Conservation (phyloP, 768 basidiomycete genomes). For the Kwoniella sp. region DNA sequence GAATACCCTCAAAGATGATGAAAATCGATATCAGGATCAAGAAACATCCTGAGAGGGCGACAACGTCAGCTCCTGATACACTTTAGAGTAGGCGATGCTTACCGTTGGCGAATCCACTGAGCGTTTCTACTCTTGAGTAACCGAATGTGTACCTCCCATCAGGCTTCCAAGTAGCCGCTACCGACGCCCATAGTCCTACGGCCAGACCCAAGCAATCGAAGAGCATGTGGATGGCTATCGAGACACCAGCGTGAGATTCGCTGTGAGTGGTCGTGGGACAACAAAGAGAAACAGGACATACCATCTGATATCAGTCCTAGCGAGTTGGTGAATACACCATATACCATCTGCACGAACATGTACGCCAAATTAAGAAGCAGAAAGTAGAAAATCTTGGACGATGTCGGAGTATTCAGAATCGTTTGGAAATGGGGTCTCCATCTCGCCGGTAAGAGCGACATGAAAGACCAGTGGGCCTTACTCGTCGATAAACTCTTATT, state of each 20-base stretch:
- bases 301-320: conserved; percentile 96
- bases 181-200: conserved; percentile 90
- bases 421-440: conserved; percentile 72
- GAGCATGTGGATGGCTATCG: conserved; percentile 99
- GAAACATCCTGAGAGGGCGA: conserved; percentile 34
- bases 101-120: conserved; percentile 97
- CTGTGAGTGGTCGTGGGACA: no score
- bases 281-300: conserved; percentile 55
- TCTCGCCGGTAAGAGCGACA: conserved; percentile 45
- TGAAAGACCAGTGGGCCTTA: conserved; percentile 32
- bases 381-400: conserved; percentile 95
- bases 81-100: conserved; percentile 61
- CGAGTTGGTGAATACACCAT: conserved; percentile 94
- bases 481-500: conserved; percentile 13
- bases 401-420: conserved; percentile 86
- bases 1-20: conserved; percentile 96
- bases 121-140: conserved; percentile 92
- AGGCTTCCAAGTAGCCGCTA: conserved; percentile 97
- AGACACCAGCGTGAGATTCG: no score
- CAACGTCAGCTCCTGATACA: no score
- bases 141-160: conserved; percentile 95
- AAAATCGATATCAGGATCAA: conserved; percentile 77
- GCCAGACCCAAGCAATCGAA: conserved; percentile 98
- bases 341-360: conserved; percentile 90
- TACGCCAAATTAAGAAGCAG: conserved; percentile 89